These are phyloP conservation scores for Solanum ossicruentum DNA, from an alignment of 257 asterid genomes.

Conservation along the genomic window DNA sequence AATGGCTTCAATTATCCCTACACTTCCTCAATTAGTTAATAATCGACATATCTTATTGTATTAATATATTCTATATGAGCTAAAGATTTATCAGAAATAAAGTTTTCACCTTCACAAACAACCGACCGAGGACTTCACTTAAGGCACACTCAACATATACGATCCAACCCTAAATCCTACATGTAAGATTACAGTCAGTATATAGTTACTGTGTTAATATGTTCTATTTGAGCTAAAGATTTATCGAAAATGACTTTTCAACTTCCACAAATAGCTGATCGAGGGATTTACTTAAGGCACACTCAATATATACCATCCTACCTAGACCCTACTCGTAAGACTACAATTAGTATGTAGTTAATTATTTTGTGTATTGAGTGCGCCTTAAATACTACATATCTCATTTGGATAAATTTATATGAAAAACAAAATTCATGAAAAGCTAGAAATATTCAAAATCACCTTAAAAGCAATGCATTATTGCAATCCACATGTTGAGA, in stretches of 20 bases:
- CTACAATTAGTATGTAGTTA: background rate
- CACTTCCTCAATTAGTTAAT: background rate
- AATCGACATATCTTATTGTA: background rate
- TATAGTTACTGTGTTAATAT: background rate
- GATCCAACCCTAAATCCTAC: rapidly evolving
- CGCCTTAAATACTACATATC: background rate
- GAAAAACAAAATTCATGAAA: background rate
- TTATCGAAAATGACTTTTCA: background rate
- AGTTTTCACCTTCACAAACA: too few species aligned
- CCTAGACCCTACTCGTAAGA: background rate
- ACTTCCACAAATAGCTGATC: too few species aligned
- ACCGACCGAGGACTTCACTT: too few species aligned
- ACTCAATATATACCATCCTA: background rate
- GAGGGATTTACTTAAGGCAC: too few species aligned
- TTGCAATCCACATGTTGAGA: constrained; percentile 7
- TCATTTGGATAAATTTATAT: background rate
- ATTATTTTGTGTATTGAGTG: background rate
- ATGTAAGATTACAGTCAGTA: background rate
- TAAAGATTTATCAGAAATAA: background rate
- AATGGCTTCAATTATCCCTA: background rate
- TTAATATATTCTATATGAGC: background rate
- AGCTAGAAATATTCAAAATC: background rate
- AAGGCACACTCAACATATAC: too few species aligned
- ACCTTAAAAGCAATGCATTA: constrained; percentile 15
- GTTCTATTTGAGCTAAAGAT: background rate